These are phyloP conservation scores for Auricularia sp. DNA, from an alignment of 768 basidiomycete species.

Conservation along the genomic window DNA sequence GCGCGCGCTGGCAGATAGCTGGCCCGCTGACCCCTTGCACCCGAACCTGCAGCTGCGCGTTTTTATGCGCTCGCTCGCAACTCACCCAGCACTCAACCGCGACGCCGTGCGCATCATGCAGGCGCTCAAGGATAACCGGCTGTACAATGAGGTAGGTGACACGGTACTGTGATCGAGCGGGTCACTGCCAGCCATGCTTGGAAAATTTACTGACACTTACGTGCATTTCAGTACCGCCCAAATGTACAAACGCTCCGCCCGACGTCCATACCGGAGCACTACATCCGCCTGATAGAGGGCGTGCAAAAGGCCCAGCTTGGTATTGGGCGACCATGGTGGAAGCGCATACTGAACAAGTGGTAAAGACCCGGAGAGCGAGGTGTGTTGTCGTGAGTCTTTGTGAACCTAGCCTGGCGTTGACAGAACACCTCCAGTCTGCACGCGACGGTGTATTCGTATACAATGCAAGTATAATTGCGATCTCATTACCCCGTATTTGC, in stretches of 20 bases:
- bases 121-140: conserved; percentile 43
- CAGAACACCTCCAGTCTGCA: too few species aligned
- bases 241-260: conserved; percentile 56
- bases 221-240: conserved; percentile 46
- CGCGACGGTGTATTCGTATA: too few species aligned
- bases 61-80: conserved; percentile 53
- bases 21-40: conserved; percentile 67
- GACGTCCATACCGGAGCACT: conserved; percentile 62
- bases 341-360: conserved; percentile 72
- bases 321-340: conserved; percentile 77
- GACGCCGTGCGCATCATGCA: conserved; percentile 50
- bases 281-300: conserved; percentile 61
- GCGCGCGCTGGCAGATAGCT: conserved; percentile 39
- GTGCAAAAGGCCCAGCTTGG: conserved; percentile 68
- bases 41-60: conserved; percentile 52
- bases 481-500: too few species aligned
- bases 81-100: conserved; percentile 58
- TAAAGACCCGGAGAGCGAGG: conserved; percentile 19
- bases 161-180: neutral
- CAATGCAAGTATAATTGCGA: too few species aligned
- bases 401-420: too few species aligned
- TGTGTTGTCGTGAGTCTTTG: too few species aligned
- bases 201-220: neutral
- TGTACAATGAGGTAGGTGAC: conserved; percentile 45
- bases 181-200: too few species aligned